phyloP scores from a whole-genome alignment of 2,329 filamentous ascomycete species.

The Aspergillus udagawae region DNA sequence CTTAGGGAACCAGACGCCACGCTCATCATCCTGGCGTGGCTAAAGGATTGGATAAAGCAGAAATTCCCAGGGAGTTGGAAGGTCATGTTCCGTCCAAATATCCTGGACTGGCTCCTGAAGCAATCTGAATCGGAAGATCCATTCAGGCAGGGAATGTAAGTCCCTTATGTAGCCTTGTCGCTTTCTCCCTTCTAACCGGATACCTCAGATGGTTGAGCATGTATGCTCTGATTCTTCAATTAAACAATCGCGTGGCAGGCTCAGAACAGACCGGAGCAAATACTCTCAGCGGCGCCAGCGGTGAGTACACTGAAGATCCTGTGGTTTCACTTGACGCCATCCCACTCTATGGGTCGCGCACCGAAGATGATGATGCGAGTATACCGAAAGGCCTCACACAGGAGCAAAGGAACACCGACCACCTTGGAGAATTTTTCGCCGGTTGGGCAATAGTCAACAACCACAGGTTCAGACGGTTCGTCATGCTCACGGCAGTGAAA shows the following conservation, averaged over 20 bases:
- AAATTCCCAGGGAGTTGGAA: slow-evolving; percentile 32
- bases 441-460: slow-evolving; percentile 33
- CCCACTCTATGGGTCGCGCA: slow-evolving; percentile 26
- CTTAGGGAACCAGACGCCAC: slow-evolving; percentile 25
- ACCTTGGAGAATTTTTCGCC: slow-evolving; percentile 37
- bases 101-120: slow-evolving; percentile 31
- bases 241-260: background rate
- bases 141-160: slow-evolving; percentile 17
- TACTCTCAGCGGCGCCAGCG: slow-evolving; percentile 19
- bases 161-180: background rate
- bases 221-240: slow-evolving; percentile 24
- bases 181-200: background rate
- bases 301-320: slow-evolving; percentile 21
- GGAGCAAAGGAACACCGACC: slow-evolving; percentile 30
- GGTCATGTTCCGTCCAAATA: slow-evolving; percentile 35
- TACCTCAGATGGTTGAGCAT: slow-evolving; percentile 22
- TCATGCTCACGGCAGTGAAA: slow-evolving; percentile 23
- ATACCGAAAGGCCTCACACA: slow-evolving; percentile 25
- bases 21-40: slow-evolving; percentile 36
- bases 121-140: slow-evolving; percentile 16
- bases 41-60: slow-evolving; percentile 17
- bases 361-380: slow-evolving; percentile 16
- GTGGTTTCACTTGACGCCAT: slow-evolving; percentile 28
- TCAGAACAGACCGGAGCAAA: background rate
- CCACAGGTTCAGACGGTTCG: slow-evolving; percentile 29